phyloP scores from a whole-genome alignment of 441 rosid species.

The Croton laevigatus region DNA sequence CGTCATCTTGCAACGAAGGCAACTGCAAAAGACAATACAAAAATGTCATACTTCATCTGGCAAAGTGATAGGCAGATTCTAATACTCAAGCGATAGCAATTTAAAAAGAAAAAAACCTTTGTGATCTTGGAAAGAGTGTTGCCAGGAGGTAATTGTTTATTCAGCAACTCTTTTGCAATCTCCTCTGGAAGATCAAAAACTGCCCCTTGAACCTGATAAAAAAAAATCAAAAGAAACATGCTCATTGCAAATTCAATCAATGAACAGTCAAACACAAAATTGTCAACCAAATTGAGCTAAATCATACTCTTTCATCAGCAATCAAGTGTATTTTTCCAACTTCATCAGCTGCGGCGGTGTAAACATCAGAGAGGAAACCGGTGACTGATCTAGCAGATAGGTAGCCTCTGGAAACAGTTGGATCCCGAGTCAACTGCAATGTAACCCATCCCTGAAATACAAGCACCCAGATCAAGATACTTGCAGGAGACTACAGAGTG shows the following conservation, averaged over 20 bases:
- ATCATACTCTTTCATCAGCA: conserved; percentile 84
- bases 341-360: conserved; percentile 83
- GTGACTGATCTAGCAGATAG: conserved; percentile 86
- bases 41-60: not conserved
- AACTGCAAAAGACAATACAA: conserved; percentile 42
- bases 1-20: conserved; percentile 92
- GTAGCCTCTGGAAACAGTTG: conserved; percentile 61
- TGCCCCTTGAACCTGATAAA: conserved; percentile 85
- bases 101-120: conserved; percentile 45
- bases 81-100: not conserved
- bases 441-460: conserved; percentile 80
- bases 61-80: not conserved
- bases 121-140: conserved; percentile 68
- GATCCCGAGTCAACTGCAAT: conserved; percentile 77
- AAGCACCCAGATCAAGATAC: conserved; percentile 24
- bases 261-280: conserved; percentile 6
- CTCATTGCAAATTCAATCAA: not conserved
- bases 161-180: conserved; percentile 74
- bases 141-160: conserved; percentile 72
- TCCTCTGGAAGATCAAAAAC: conserved; percentile 97
- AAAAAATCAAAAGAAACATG: not conserved
- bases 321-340: conserved; percentile 81
- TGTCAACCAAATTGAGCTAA: conserved; percentile 5
- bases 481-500: conserved; percentile 8
- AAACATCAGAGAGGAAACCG: conserved; percentile 86